Base-by-base conservation (phyloP, 1,139 yeast genomes). In the Sugiyamaella grinbergsii region DNA sequence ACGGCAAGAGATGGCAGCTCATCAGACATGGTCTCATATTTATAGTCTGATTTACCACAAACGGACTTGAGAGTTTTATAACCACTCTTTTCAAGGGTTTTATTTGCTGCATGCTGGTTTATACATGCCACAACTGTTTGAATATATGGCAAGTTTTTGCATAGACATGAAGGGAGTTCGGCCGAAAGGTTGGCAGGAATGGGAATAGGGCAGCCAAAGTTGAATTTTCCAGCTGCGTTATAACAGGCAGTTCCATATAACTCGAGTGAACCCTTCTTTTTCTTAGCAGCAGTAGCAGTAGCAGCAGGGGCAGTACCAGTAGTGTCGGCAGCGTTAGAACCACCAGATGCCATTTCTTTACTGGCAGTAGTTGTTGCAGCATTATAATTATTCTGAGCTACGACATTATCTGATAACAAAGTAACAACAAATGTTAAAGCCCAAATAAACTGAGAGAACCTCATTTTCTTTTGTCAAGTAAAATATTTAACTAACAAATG, bases 171-270 rank as follows among this genome's bases (percentile, higher is more conserved):
- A 10, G 53, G 50, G 11, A 26, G 36, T 10, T 29, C 16, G 4
- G 19, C 22, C 11, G 49, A 13, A 16, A 50, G 24, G 15, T 36
- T 45, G 4, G 32, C 50, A 16, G 47, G 41, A n/a, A 24, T 20
- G 2, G 53, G 50, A 18, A 50, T 45, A 13, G 46, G 42, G 29
- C 53, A 50, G 26, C 53, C 53, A 32, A 50, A 50, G 36, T 50
- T 43, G 28, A 28, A 50, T n/a, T 22, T 29, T 20, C 50, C 40
- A 10, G 45, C 53, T 4, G 41, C 47, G 18, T 44, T 34, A 4
- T 40, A 46, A 31, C 53, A 50, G 15, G 53, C 50, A 11, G 42
- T 45, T 15, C 53, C 53, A 34, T 36, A 40, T 15, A 50, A 13
- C n/a, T 50, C 53, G 8, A 18, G 11, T 10, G 28, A 23, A 6